Conservation (phyloP, 306 rosid species). For the Trichosanthes truncata region DNA sequence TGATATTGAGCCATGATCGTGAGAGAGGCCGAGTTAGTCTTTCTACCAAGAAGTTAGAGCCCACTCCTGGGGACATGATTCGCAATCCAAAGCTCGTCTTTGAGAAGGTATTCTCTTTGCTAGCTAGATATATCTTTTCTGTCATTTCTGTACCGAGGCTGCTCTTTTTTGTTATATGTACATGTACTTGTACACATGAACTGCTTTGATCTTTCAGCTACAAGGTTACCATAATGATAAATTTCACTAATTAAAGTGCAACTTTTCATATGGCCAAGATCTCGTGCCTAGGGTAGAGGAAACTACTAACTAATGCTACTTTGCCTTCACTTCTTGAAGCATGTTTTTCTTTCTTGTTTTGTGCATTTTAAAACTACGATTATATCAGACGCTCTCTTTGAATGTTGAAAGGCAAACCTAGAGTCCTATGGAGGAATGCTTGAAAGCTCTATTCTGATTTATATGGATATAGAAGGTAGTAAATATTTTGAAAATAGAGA, state of each 20-base stretch:
- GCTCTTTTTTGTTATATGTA: neutral
- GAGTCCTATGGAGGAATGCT: neutral
- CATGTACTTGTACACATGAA: neutral
- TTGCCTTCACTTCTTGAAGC: neutral
- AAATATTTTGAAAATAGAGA: neutral
- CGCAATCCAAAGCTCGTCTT: constrained; percentile 91
- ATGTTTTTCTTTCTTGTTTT: neutral
- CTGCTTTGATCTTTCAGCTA: neutral
- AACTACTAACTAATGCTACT: neutral
- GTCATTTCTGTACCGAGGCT: neutral
- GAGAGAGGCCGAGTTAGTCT: constrained; percentile 96
- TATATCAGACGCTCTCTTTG: neutral
- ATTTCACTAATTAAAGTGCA: neutral
- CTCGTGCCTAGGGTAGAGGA: neutral
- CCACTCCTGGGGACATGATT: constrained; percentile 98
- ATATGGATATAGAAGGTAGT: neutral
- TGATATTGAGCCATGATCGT: constrained; percentile 96
- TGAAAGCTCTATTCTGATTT: neutral
- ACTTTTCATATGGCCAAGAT: neutral
- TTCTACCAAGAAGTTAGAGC: constrained; percentile 94
- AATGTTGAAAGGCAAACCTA: neutral
- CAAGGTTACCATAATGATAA: neutral
- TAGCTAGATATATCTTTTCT: neutral
- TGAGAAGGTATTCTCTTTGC: constrained; percentile 66
- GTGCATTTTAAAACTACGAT: neutral